Evolutionary conservation across 2,329 filamentous ascomycete genomes (phyloP), one percentile per base, ranked within the genome.

Genomic region (Aspergillus clavatus): DNA sequence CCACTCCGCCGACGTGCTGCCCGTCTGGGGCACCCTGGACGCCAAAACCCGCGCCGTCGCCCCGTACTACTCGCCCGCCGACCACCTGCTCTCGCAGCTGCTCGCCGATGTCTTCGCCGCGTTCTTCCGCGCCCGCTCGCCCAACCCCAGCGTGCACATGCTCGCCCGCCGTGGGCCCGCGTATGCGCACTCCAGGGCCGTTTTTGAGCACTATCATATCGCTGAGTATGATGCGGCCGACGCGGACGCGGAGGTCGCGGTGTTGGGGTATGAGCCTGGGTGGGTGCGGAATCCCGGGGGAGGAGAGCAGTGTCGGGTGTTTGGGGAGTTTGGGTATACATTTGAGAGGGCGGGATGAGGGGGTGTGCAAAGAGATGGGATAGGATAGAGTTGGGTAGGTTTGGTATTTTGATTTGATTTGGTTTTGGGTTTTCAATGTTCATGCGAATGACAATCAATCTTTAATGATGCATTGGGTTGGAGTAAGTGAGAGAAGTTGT

Each of bases 1-100:
- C 42, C 59, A 62, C 36, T 27, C 59, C 4, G 47, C 54, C 4
- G 59, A 62, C 21, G 50, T 58, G 5, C 50, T 62, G 3, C 59
- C 51, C 4, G 52, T 54, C 31, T 62, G 59, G 59, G 59, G 59
- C 4, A 61, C 51, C 1, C 42, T 61, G 7, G 59, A 60, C 37
- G 44, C 39, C 42, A 60, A 60, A 36, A 56, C 52, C 2, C 10
- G 47, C 12, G 41, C 52, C 14, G 58, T 61, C 5, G 40, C 38
- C n/a, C 55, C 55, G 1, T 61, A 61, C 45, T 58, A 56, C 18
- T 23, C 40, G n/a, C 18, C 45, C 10, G 11, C 19, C 2, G 56
- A 61, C 14, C 39, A 58, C 16, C 44, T 43, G 4, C 54, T 59
- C 37, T 56, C 57, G 10, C 58, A 59, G 31, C 38, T 60, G 0